Evolutionary conservation across 371 early-diverging fungal genomes (phyloP).

Genomic region (Mortierella sp.): DNA sequence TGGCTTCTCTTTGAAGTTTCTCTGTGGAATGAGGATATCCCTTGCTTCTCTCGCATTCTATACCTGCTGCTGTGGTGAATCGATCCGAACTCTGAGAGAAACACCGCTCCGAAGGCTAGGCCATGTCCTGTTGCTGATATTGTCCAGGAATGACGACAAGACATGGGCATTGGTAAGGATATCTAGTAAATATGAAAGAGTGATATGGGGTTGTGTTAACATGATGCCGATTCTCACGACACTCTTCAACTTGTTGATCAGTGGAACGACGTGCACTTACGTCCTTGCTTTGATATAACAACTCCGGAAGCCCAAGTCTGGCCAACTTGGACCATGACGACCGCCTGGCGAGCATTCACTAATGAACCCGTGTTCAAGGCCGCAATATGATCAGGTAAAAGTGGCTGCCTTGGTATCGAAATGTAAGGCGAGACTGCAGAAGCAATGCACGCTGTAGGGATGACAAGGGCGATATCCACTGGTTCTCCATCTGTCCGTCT

Average conservation of each 20-base stretch:
- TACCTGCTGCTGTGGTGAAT: constrained; percentile 51
- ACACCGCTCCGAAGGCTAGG: constrained; percentile 43
- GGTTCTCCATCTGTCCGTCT: constrained; percentile 54
- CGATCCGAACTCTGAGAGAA: constrained; percentile 48
- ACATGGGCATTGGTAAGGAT: constrained; percentile 55
- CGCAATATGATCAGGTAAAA: constrained; percentile 29
- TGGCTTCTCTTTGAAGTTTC: too few species aligned
- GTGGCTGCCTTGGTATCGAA: constrained; percentile 17
- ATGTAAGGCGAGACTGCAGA: constrained; percentile 49
- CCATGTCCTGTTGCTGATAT: constrained; percentile 45
- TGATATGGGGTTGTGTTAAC: background rate
- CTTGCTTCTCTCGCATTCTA: background rate
- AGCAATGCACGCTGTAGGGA: constrained; percentile 48
- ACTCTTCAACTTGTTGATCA: too few species aligned
- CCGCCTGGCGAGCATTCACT: constrained; percentile 41
- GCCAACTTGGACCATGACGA: constrained; percentile 52
- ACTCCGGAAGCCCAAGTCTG: constrained; percentile 55
- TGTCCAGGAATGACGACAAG: constrained; percentile 53
- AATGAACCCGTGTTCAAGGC: constrained; percentile 32
- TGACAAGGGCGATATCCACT: constrained; percentile 49
- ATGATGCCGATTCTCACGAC: background rate
- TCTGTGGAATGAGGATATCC: too few species aligned
- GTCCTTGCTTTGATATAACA: constrained; percentile 47
- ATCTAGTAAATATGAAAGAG: constrained; percentile 15
- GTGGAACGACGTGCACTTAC: constrained; percentile 16